These are phyloP conservation scores for Clarireedia homoeocarpa DNA, from an alignment of 2,329 filamentous ascomycete genomes.

Conservation along the genomic window DNA sequence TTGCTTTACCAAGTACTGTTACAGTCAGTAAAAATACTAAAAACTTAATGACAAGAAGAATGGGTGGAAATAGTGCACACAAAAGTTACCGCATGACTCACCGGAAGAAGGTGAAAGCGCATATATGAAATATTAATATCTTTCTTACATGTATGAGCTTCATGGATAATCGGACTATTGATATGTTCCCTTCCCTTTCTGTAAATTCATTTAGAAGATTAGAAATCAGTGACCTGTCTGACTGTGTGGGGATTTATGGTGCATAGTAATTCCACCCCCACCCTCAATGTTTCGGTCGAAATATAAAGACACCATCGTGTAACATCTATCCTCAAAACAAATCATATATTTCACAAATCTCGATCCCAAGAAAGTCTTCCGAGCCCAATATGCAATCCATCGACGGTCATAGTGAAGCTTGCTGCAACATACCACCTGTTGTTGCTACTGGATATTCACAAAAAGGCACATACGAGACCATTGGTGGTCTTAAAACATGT, in stretches of 20 bases:
- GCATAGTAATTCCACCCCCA: not conserved
- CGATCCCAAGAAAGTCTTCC: not conserved
- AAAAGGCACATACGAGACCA: slow-evolving; percentile 47
- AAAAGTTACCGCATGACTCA: not conserved
- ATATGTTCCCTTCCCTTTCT: too few species aligned
- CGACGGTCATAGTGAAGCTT: slow-evolving; percentile 43
- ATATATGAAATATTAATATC: too few species aligned
- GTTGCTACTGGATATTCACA: slow-evolving; percentile 43
- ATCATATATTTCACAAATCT: not conserved
- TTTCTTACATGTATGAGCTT: too few species aligned
- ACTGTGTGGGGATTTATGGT: too few species aligned
- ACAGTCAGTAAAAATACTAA: not conserved
- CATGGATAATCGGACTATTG: too few species aligned
- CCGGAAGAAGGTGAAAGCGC: too few species aligned
- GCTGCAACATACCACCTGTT: slow-evolving; percentile 51
- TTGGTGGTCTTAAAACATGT: slow-evolving; percentile 48
- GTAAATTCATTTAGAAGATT: too few species aligned
- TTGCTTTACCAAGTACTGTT: slow-evolving; percentile 37
- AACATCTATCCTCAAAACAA: not conserved
- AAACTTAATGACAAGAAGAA: not conserved
- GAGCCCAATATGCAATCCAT: slow-evolving; percentile 12
- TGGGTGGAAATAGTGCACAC: not conserved
- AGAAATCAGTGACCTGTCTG: too few species aligned
- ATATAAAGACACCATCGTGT: not conserved
- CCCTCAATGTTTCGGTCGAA: not conserved